Percentiles rank a stretch among this genome's conserved stretches.
Conservation (phyloP, 2,329 filamentous ascomycete genomes). For the Epichloe uncinata region DNA sequence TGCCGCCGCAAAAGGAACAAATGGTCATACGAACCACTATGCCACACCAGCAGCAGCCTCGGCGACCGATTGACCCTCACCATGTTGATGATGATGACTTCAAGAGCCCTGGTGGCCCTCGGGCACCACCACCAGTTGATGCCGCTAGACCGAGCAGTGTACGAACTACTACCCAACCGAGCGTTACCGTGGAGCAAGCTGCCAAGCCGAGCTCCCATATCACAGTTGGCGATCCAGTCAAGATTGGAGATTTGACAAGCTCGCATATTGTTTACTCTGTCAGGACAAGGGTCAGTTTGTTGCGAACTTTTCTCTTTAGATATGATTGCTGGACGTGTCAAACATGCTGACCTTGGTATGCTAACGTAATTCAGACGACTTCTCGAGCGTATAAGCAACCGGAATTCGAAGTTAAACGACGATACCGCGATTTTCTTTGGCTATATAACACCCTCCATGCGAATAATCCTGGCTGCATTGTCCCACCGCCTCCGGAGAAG, state of each 20-base stretch:
- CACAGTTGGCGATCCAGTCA: constrained; percentile 88
- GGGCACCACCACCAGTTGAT: constrained; percentile 54
- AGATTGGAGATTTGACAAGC: constrained; percentile 91
- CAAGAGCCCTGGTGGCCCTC: constrained; percentile 35
- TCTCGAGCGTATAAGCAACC: constrained; percentile 90
- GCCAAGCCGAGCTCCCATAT: constrained; percentile 87
- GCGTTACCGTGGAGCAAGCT: constrained; percentile 83
- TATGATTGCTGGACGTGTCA: background rate
- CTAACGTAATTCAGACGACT: constrained; percentile 50
- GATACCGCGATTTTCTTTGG: constrained; percentile 96
- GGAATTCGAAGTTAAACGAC: constrained; percentile 84
- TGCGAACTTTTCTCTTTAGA: background rate
- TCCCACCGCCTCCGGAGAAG: constrained; percentile 93
- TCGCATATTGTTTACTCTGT: constrained; percentile 98
- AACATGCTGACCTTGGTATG: background rate
- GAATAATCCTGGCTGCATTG: constrained; percentile 89
- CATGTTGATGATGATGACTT: constrained; percentile 61
- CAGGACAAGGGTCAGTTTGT: constrained; percentile 59
- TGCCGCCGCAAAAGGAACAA: constrained; percentile 54
- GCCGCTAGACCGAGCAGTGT: constrained; percentile 39
- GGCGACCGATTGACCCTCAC: constrained; percentile 42
- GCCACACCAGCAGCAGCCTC: constrained; percentile 28
- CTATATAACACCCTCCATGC: constrained; percentile 88
- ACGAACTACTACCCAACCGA: constrained; percentile 49
- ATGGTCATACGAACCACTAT: constrained; percentile 47